Evolutionary conservation across 768 basidiomycete genomes (phyloP).

Genomic region (Panaeolus cyanescens): DNA sequence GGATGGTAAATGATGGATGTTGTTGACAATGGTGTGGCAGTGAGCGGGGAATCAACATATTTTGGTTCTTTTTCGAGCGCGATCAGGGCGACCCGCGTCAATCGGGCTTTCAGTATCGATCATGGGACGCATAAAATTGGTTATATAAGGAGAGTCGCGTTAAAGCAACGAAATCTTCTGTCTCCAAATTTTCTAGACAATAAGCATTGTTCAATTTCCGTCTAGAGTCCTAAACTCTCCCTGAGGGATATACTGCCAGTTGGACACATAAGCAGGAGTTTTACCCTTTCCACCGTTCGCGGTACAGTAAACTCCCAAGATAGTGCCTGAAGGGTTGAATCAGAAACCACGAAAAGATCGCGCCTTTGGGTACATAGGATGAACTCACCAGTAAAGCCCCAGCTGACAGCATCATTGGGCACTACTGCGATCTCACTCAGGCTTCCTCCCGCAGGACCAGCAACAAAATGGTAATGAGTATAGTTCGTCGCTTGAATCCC

Average conservation of each 20-base stretch:
- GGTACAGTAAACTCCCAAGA: slow-evolving; percentile 15
- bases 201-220: neutral
- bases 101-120: too few relatives aligned
- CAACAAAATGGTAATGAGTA: slow-evolving; percentile 14
- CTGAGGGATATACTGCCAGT: slow-evolving; percentile 19
- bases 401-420: slow-evolving; percentile 13
- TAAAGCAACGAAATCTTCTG: too few relatives aligned
- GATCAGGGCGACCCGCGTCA: too few relatives aligned
- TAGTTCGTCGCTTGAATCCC: slow-evolving; percentile 13
- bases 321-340: neutral
- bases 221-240: slow-evolving; percentile 8
- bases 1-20: too few relatives aligned
- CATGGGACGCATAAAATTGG: too few relatives aligned
- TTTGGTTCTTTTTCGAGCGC: too few relatives aligned
- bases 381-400: slow-evolving; percentile 17
- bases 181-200: too few relatives aligned
- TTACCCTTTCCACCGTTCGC: slow-evolving; percentile 14
- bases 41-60: too few relatives aligned
- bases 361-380: neutral
- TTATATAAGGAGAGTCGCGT: too few relatives aligned
- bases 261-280: slow-evolving; percentile 12
- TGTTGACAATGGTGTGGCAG: too few relatives aligned
- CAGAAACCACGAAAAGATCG: too few relatives aligned
- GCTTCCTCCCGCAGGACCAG: slow-evolving; percentile 10
- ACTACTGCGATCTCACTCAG: slow-evolving; percentile 7